Percentiles rank a stretch among this genome's conserved stretches.
phyloP scores from a whole-genome alignment of 2,329 filamentous ascomycete genomes.

The Bipolaris zeicola region DNA sequence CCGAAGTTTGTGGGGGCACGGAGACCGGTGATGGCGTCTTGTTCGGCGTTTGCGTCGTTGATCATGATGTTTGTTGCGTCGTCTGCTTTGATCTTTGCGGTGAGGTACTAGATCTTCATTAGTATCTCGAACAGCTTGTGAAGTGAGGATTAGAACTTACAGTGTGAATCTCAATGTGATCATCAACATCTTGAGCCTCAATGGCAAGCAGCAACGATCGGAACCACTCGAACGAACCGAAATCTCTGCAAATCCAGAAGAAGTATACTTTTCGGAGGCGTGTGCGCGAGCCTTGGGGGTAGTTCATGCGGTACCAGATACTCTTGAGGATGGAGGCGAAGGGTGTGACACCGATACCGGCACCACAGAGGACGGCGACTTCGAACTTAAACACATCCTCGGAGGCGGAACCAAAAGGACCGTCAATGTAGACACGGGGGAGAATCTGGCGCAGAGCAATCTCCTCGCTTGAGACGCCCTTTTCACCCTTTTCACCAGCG shows the following conservation, averaged over 20 bases:
- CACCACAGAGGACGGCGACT: slow-evolving; percentile 57
- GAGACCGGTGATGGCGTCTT: slow-evolving; percentile 82
- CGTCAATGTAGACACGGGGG: slow-evolving; percentile 81
- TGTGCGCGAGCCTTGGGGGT: slow-evolving; percentile 74
- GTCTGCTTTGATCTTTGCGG: slow-evolving; percentile 83
- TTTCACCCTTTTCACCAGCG: slow-evolving; percentile 50
- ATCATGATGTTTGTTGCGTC: slow-evolving; percentile 93
- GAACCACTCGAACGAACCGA: slow-evolving; percentile 90
- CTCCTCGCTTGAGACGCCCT: slow-evolving; percentile 67
- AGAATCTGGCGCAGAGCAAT: slow-evolving; percentile 75
- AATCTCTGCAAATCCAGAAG: slow-evolving; percentile 90
- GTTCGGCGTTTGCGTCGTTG: slow-evolving; percentile 83
- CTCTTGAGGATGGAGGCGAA: slow-evolving; percentile 70
- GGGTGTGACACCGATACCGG: slow-evolving; percentile 59
- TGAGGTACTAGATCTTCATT: slow-evolving; percentile 65
- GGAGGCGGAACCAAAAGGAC: slow-evolving; percentile 83
- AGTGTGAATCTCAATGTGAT: slow-evolving; percentile 86
- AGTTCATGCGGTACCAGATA: slow-evolving; percentile 94
- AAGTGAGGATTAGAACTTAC: slow-evolving; percentile 40
- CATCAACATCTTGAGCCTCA: slow-evolving; percentile 81
- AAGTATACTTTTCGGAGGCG: slow-evolving; percentile 86
- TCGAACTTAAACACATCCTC: slow-evolving; percentile 81
- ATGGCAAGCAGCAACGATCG: slow-evolving; percentile 81
- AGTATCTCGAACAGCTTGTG: slow-evolving; percentile 8
- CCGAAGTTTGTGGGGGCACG: slow-evolving; percentile 85